Evolutionary conservation across 805 yeast genomes (phyloP), one percentile per base, ranked within the genome.

Genomic region (Ogataea pignaliae): DNA sequence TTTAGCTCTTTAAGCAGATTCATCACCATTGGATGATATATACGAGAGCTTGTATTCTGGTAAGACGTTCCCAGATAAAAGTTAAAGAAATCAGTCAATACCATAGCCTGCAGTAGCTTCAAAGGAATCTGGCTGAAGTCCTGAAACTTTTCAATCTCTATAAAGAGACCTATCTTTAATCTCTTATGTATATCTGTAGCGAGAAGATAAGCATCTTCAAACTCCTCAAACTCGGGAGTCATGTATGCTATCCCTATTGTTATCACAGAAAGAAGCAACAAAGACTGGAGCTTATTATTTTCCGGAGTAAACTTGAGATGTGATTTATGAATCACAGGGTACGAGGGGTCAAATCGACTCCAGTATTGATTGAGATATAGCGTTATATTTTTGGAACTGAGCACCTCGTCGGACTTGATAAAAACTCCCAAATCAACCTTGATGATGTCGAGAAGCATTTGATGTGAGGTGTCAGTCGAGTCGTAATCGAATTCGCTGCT

Each of bases 311-410:
- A 39, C 44, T 41, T 47, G 39, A 66, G 66, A 1, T 70, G 63
- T 1, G 70, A 58, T 13, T 57, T 53, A 48, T 71, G 76, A 11
- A 71, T 55, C 10, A 71, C 59, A 1, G 76, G 76, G 47, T 61
- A 71, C 21, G 60, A 54, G 10, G 63, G 50, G 47, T 61, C 65
- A 44, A 70, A 70, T 36, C 59, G 53, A 5, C 48, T 47, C 74
- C 75, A 72, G 47, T 57, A 69, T 10, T 54, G 53, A 10, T 52
- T 48, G 10, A 66, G 40, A 44, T 59, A 68, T 10, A 17, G 26
- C 18, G 51, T 41, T 2, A 56, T 34, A 11, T 45, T 38, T 8
- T 26, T 34, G 2, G 45, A 17, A 9, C 41, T 45, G 37, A 51
- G 37, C 5, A 39, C 8, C 10, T 29, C 36, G 14, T 36, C 36